phyloP scores from a whole-genome alignment of 441 rosid species.

The Pelargonium cotyledonis region DNA sequence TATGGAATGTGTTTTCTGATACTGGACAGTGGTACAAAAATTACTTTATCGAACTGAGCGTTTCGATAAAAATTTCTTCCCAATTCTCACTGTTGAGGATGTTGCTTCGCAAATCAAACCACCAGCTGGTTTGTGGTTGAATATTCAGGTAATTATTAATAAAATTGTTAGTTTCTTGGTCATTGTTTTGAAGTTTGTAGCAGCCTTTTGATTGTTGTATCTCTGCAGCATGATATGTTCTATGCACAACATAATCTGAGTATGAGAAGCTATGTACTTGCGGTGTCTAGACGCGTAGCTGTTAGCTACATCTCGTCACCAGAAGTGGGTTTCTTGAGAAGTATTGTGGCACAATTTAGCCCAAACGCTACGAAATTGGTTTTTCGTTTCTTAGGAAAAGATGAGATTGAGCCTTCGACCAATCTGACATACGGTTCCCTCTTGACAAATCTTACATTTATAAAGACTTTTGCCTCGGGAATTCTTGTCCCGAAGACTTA shows the following conservation, averaged over 20 bases:
- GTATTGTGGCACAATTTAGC: constrained; percentile 38
- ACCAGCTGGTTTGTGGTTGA: constrained; percentile 51
- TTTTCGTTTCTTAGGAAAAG: constrained; percentile 44
- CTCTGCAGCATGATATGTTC: constrained; percentile 65
- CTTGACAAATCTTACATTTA: constrained; percentile 48
- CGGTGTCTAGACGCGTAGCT: constrained; percentile 37
- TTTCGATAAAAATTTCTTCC: constrained; percentile 28
- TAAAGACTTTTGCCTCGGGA: constrained; percentile 84
- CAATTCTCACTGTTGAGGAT: constrained; percentile 40
- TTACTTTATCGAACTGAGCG: constrained; percentile 40
- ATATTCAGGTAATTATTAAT: constrained; percentile 57
- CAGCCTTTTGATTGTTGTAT: constrained; percentile 16
- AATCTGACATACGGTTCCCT: constrained; percentile 69
- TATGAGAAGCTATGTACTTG: constrained; percentile 50
- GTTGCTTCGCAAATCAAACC: constrained; percentile 31
- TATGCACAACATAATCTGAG: constrained; percentile 64
- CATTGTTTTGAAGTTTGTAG: constrained; percentile 11
- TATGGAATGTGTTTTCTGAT: neutral
- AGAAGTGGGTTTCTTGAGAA: constrained; percentile 58
- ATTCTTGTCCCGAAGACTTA: constrained; percentile 71
- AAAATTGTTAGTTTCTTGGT: neutral
- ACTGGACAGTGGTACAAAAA: constrained; percentile 54
- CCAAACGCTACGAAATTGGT: constrained; percentile 46
- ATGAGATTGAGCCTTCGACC: constrained; percentile 54
- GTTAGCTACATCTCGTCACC: constrained; percentile 72